Evolutionary conservation across 345 rosid genomes (phyloP), one percentile per base, ranked within the genome.

Genomic region (Excoecaria cochinchinensis): DNA sequence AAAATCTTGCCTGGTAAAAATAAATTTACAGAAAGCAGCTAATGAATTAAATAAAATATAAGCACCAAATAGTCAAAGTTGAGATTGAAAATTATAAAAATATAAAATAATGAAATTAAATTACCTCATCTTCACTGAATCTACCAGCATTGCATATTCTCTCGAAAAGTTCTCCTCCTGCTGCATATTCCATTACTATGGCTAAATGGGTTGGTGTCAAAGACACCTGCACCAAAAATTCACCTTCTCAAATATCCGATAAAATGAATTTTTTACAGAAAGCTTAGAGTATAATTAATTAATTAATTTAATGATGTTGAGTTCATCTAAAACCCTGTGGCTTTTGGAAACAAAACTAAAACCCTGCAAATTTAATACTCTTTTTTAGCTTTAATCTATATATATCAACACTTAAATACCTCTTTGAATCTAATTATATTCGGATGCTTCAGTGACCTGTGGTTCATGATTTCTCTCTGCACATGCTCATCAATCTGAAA

Each of bases 121-220:
- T 0, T 53, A 66, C 80, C 76, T 77, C 80, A 55, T 77, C 80
- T 58, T 77, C 80, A 58, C 67, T 56, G 60, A 77, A 77, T 77
- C 72, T 65, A 36, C 80, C 80, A 57, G 76, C 76, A 77, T 21
- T 77, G 59, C 80, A 77, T 65, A 77, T 77, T 72, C 80, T 77
- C 51, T 71, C 80, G 48, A 77, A 77, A 38, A 77, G 80, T 40
- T 76, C 79, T 22, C 79, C 79, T 11, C 48, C 79, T 50, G 74
- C 79, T 38, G 79, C 79, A 70, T 76, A 76, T 70, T 76, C 79
- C 79, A 76, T 76, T n/a, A 76, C 79, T 70, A 76, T 76, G 31
- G 79, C 80, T 77, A 77, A 66, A 65, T 77, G 80, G 40, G 76
- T 12, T 46, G 80, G 76, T 48, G 80, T 77, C 19, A 71, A 38